phyloP scores from a whole-genome alignment of 2,329 filamentous ascomycete species.

The Colletotrichum cordylinicola region DNA sequence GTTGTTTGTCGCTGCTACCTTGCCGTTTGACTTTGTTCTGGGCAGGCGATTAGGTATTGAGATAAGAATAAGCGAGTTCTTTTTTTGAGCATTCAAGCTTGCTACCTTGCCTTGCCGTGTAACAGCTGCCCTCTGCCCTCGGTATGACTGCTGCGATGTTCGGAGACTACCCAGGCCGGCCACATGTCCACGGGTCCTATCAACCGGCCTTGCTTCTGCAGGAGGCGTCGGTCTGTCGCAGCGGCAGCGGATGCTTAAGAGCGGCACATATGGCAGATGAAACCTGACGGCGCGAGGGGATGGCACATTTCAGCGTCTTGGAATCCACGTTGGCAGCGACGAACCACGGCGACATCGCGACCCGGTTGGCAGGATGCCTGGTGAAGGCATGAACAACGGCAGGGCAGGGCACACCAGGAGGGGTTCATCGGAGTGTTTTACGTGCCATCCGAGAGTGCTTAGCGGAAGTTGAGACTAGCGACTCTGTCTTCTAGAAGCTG shows the following conservation, averaged over 20 bases:
- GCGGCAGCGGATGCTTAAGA: neutral
- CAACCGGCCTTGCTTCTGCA: neutral
- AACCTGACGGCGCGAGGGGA: neutral
- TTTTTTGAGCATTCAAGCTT: neutral
- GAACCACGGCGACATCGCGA: neutral
- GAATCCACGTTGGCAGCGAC: neutral
- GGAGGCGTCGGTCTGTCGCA: neutral
- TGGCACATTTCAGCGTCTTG: neutral
- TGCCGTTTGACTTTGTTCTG: neutral
- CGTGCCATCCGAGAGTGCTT: neutral
- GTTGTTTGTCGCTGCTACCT: neutral
- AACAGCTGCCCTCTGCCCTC: neutral
- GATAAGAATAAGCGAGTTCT: neutral
- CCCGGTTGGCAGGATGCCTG: neutral
- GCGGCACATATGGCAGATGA: neutral
- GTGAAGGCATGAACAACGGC: neutral
- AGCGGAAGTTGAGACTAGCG: neutral
- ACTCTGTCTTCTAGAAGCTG: neutral
- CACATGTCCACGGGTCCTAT: neutral
- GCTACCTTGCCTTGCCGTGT: neutral
- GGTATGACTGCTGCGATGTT: neutral
- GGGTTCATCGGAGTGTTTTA: neutral
- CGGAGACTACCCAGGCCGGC: neutral
- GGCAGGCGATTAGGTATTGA: neutral
- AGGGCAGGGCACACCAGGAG: neutral